Evolutionary conservation across 2,329 filamentous ascomycete genomes (phyloP), one percentile per base, ranked within the genome.

Genomic region (Stachybotrys chartarum): DNA sequence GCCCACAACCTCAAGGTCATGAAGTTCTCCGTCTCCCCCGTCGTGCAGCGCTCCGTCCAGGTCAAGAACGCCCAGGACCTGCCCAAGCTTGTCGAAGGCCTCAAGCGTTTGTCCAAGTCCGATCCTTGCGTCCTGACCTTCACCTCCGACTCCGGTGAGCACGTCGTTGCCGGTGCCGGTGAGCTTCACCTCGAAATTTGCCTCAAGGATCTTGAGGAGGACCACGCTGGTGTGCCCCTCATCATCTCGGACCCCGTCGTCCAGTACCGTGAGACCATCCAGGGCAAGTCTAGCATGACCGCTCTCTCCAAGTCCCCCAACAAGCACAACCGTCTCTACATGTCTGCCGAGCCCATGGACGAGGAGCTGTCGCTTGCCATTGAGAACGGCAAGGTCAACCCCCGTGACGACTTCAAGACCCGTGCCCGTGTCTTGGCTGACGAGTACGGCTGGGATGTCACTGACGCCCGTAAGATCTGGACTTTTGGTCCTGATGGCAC

Each of bases 1-100:
- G 93, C 94, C 75, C 94, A 99, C 88, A 99, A 99, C 88, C 82
- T 99, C 72, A 97, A 97, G 88, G 94, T 99, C 81, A 99, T 99
- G 94, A 97, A 97, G 85, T 99, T 99, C 89, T 99, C 94, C 72
- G 94, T 99, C 75, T 97, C 94, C 59, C 94, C 94, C 70, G 94
- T 99, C 80, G 94, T 99, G 65, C 93, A 89, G 81, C 93, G 93
- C 68, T 96, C 94, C 77, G 94, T 99, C 71, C 91, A 97, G 81
- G 93, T 97, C 83, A 97, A 97, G 91, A 99, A 99, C 81, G 94
- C 94, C 71, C 91, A 96, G 82, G 94, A 99, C 84, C 87, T 99
- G 63, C 94, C 94, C 78, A 99, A 99, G 88, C 87, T 99, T 59
- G 94, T 99, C 70, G 94, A 99, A 84, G 94, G 94, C 91, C 92